These are phyloP conservation scores for Tylopilus felleus DNA, from an alignment of 768 basidiomycete species.

Conservation along the genomic window DNA sequence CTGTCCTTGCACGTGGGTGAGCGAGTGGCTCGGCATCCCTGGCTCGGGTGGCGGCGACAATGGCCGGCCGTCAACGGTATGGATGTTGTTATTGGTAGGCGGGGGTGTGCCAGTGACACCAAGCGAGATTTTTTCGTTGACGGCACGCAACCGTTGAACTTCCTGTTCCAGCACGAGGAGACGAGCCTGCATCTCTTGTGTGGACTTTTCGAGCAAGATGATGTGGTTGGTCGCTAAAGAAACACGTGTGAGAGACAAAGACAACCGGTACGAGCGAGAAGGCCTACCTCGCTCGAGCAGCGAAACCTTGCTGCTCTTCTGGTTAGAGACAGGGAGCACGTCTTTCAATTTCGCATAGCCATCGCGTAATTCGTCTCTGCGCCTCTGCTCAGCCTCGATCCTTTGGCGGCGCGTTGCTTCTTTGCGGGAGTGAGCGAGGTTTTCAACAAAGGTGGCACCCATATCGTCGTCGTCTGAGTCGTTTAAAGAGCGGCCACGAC, in stretches of 20 bases:
- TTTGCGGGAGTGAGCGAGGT: slow-evolving; percentile 73
- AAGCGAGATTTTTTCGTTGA: slow-evolving; percentile 84
- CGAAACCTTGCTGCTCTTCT: slow-evolving; percentile 89
- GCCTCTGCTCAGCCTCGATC: slow-evolving; percentile 86
- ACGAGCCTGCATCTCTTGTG: slow-evolving; percentile 67
- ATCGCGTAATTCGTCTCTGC: slow-evolving; percentile 86
- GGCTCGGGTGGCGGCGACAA: slow-evolving; percentile 65
- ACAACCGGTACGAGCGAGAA: slow-evolving; percentile 1
- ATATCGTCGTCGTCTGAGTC: slow-evolving; percentile 78
- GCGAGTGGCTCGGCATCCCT: slow-evolving; percentile 43
- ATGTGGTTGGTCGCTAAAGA: slow-evolving; percentile 75
- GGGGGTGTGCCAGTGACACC: slow-evolving; percentile 55
- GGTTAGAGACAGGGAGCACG: slow-evolving; percentile 80
- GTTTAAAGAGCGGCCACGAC: slow-evolving; percentile 61
- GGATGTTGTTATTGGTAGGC: slow-evolving; percentile 43
- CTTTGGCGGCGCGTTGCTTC: slow-evolving; percentile 81
- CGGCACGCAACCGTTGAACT: slow-evolving; percentile 61
- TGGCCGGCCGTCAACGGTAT: slow-evolving; percentile 44
- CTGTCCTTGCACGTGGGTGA: slow-evolving; percentile 56
- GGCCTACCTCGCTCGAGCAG: slow-evolving; percentile 78
- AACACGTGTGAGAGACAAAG: slow-evolving; percentile 12
- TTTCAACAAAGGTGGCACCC: slow-evolving; percentile 66
- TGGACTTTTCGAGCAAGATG: slow-evolving; percentile 64
- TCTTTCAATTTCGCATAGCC: slow-evolving; percentile 88
- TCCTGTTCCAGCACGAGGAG: slow-evolving; percentile 65